A percentile compares a stretch with the other conserved stretches of the same genome.
These are phyloP conservation scores for Clavaria fumosa DNA, from an alignment of 768 basidiomycete genomes.

Conservation along the genomic window DNA sequence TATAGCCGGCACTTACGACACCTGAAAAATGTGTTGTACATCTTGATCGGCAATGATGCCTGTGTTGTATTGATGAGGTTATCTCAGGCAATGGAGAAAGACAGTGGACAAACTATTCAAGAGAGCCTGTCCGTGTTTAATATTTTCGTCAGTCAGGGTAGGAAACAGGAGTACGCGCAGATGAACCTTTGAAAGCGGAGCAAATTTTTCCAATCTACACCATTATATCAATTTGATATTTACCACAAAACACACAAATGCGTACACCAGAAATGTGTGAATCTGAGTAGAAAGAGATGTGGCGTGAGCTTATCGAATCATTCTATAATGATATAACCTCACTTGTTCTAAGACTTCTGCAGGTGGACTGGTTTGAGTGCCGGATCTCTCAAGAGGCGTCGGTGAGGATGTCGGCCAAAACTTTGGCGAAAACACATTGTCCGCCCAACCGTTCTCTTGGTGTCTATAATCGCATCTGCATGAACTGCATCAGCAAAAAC, in stretches of 20 bases:
- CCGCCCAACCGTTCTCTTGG: too few species aligned
- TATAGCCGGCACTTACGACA: conserved; percentile 21
- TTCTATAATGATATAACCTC: too few species aligned
- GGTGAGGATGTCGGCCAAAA: too few species aligned
- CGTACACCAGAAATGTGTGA: conserved; percentile 46
- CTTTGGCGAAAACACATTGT: too few species aligned
- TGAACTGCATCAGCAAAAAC: conserved; percentile 4
- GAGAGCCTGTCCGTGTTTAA: conserved; percentile 13
- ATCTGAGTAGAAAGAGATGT: conserved; percentile 20
- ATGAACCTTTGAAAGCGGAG: conserved; percentile 26
- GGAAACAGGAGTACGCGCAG: background rate
- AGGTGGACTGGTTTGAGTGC: too few species aligned
- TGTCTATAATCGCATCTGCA: conserved; percentile 32
- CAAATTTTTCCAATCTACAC: conserved; percentile 30
- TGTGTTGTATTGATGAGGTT: conserved; percentile 11
- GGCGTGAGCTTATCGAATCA: too few species aligned
- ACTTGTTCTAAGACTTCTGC: too few species aligned
- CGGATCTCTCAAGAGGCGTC: too few species aligned
- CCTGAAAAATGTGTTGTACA: conserved; percentile 27
- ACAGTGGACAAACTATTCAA: conserved; percentile 19
- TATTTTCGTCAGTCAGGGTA: conserved; percentile 9
- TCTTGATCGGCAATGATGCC: conserved; percentile 39
- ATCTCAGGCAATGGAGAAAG: conserved; percentile 1
- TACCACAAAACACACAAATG: conserved; percentile 5
- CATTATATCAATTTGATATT: background rate